phyloP scores from a whole-genome alignment of 495 filamentous ascomycete genomes.

The Cryomyces antarcticus region DNA sequence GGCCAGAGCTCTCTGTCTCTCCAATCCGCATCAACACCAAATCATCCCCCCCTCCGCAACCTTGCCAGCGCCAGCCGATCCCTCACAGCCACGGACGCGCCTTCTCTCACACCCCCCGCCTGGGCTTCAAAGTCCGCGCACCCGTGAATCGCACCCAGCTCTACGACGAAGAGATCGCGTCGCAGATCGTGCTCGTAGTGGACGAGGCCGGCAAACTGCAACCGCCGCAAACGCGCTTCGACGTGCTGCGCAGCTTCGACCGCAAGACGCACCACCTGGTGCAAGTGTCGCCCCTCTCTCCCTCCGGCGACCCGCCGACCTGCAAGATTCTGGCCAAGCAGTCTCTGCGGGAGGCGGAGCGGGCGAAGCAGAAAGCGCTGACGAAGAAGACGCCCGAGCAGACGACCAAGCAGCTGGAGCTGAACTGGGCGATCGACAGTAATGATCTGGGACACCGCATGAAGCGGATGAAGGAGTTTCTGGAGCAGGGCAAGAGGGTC shows the following conservation, averaged over 20 bases:
- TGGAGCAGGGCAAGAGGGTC: conserved; percentile 18
- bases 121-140: conserved; percentile 1
- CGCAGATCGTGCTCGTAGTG: conserved; percentile 5
- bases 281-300: conserved; percentile 25
- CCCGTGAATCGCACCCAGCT: conserved; percentile 1
- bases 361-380: conserved; percentile 11
- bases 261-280: conserved; percentile 31
- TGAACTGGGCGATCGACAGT: conserved; percentile 62
- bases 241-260: conserved; percentile 30
- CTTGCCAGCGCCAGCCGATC: neutral
- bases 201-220: conserved; percentile 11
- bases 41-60: neutral
- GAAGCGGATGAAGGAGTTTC: conserved; percentile 12
- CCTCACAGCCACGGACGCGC: neutral
- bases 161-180: conserved; percentile 10
- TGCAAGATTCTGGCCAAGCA: conserved; percentile 45
- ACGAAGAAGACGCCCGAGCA: conserved; percentile 4
- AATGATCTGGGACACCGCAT: conserved; percentile 17
- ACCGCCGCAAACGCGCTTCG: conserved; percentile 26
- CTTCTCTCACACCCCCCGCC: conserved; percentile 1
- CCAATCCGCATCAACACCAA: neutral
- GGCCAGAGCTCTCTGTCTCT: conserved; percentile 3
- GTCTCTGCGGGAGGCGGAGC: conserved; percentile 20
- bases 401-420: conserved; percentile 46
- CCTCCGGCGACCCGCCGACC: conserved; percentile 23